Percentiles rank a stretch among this genome's conserved stretches.
These are phyloP conservation scores for Zasmidium citrigriseum DNA, from an alignment of 2,329 filamentous ascomycete species.

Conservation along the genomic window DNA sequence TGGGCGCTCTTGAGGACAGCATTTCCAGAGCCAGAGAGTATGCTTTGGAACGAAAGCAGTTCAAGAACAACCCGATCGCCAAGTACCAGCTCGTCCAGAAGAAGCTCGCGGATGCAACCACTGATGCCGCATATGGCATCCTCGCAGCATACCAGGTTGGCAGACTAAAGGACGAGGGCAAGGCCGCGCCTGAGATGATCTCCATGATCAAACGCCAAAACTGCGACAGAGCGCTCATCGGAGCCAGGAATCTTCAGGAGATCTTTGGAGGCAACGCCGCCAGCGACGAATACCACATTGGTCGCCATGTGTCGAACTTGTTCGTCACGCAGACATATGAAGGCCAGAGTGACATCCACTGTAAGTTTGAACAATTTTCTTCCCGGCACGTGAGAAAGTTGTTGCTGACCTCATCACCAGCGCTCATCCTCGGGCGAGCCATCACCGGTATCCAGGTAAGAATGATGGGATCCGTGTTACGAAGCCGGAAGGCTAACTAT, in stretches of 20 bases:
- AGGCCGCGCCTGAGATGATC: slow-evolving; percentile 92
- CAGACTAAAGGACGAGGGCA: slow-evolving; percentile 87
- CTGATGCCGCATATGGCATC: slow-evolving; percentile 89
- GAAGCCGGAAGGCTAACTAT: neutral
- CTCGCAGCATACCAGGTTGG: slow-evolving; percentile 88
- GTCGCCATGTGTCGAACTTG: slow-evolving; percentile 89
- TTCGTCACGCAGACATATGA: slow-evolving; percentile 99
- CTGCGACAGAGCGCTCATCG: slow-evolving; percentile 83
- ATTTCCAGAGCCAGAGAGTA: slow-evolving; percentile 79
- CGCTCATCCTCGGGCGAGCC: slow-evolving; percentile 53
- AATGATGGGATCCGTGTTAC: neutral
- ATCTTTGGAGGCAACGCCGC: slow-evolving; percentile 98
- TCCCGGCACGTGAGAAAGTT: neutral
- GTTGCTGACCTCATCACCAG: slow-evolving; percentile 34
- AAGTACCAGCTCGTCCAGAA: slow-evolving; percentile 98
- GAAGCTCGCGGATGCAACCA: slow-evolving; percentile 90
- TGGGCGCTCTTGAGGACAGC: slow-evolving; percentile 92
- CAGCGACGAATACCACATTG: slow-evolving; percentile 95
- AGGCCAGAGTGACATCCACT: slow-evolving; percentile 96
- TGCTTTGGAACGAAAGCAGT: slow-evolving; percentile 90
- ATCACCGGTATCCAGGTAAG: slow-evolving; percentile 67
- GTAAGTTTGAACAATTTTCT: slow-evolving; percentile 64
- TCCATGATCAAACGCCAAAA: slow-evolving; percentile 96
- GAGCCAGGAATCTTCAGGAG: slow-evolving; percentile 83
- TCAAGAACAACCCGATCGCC: slow-evolving; percentile 91